Base-by-base conservation (phyloP, 805 yeast genomes). In the Saccharomycopsis malanga region DNA sequence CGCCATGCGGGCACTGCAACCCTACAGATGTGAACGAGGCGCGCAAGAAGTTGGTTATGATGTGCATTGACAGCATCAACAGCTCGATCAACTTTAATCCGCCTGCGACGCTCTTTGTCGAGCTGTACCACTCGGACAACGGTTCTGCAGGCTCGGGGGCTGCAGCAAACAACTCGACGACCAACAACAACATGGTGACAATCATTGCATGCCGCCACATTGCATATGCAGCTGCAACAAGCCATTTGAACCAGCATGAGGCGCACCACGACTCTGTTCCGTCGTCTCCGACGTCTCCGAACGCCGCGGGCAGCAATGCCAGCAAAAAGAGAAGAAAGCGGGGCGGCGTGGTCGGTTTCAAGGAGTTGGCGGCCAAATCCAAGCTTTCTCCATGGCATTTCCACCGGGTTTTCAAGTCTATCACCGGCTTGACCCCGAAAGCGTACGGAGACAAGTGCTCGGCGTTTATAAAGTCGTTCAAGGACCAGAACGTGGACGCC, bases 331-430 rank as follows among this genome's bases (percentile, higher is more conserved):
- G 72, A 61, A 72, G 76, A 60, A 76, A 84, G 69, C 71, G 87
- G 62, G 91, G 91, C 17, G 88, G 87, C 36, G 86, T 82, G 9
- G 65, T 83, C 40, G 91, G 89, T 0, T 87, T 87, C 68, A 84
- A 86, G 62, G 95, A 87, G 61, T 71, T 87, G 58, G 96, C 95
- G 6, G 80, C 86, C 18, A 83, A 87, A 59, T 81, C 88, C 7
- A 83, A 83, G 55, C 72, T 87, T 50, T 77, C 87, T 9, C 93
- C 95, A 22, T 87, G 95, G 95, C 96, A 87, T 64, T 87, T 87
- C 64, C 96, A 87, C 68, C 70, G 96, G 44, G 95, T 87, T 21
- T 87, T 87, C 70, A 83, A 87, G 63, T 76, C 81, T 46, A 85
- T 87, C 52, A 84, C 94, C 4, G 91, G 94, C 2, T 72, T 86